Evolutionary conservation across 768 basidiomycete genomes (phyloP).

Genomic region (Mycena amicta): DNA sequence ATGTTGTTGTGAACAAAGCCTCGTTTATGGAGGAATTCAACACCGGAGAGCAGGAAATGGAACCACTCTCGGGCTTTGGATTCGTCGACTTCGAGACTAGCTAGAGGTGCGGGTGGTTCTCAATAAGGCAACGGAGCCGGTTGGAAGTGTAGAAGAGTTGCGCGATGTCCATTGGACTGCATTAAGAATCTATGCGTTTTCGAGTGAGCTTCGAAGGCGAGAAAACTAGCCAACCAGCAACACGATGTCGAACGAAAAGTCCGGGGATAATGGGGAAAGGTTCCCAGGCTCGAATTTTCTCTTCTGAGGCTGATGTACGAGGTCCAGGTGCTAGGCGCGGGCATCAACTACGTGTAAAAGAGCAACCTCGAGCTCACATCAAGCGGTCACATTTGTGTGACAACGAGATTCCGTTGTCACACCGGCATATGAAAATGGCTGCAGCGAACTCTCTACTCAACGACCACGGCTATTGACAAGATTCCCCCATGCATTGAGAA

Average conservation of each 20-base stretch:
- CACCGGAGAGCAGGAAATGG: constrained; percentile 74
- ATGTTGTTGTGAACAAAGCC: constrained; percentile 94
- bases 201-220: no score
- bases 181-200: background rate
- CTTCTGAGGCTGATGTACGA: no score
- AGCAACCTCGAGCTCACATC: no score
- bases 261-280: background rate
- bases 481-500: no score
- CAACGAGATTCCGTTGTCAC: no score
- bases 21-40: constrained; percentile 80
- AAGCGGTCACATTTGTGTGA: no score
- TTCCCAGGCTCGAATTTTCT: background rate
- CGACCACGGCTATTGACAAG: no score
- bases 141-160: background rate
- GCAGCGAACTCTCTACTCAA: no score
- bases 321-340: no score
- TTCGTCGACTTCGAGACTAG: constrained; percentile 70
- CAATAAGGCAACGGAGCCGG: background rate
- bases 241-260: background rate
- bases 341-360: no score
- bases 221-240: background rate
- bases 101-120: background rate
- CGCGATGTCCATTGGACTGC: background rate
- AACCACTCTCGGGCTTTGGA: constrained; percentile 80
- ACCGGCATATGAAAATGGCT: no score